A percentile compares a stretch with the other conserved stretches of the same genome.
Evolutionary conservation across 2,329 filamentous ascomycete genomes (phyloP).

Genomic region (Penicillium sclerotigenum): DNA sequence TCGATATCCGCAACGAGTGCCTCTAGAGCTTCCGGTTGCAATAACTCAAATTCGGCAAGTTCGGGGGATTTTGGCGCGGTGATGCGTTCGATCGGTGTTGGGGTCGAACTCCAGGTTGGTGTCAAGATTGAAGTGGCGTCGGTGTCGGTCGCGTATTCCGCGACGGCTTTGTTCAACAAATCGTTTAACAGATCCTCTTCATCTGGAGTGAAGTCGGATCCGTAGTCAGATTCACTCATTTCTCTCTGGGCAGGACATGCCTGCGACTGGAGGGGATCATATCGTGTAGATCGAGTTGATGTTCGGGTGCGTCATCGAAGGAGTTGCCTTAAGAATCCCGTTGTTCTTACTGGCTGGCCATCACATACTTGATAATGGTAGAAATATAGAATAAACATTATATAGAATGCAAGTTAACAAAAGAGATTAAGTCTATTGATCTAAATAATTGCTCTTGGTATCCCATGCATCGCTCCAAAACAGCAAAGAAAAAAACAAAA

Average conservation of each 20-base stretch:
- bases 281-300: constrained; percentile 9
- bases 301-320: constrained; percentile 14
- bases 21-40: constrained; percentile 15
- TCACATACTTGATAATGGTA: neutral
- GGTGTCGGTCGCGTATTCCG: constrained; percentile 29
- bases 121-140: constrained; percentile 15
- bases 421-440: constrained; percentile 15
- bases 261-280: constrained; percentile 27
- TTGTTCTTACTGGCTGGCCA: constrained; percentile 8
- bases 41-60: constrained; percentile 15
- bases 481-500: neutral
- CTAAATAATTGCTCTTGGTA: constrained; percentile 15
- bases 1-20: constrained; percentile 41
- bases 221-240: constrained; percentile 53
- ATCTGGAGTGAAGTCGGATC: constrained; percentile 59
- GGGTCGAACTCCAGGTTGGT: constrained; percentile 20
- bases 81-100: constrained; percentile 8
- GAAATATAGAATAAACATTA: neutral
- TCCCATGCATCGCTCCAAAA: constrained; percentile 17
- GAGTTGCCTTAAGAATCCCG: constrained; percentile 12
- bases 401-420: neutral
- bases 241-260: constrained; percentile 32
- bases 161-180: constrained; percentile 48
- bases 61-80: constrained; percentile 3
- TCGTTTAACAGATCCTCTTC: constrained; percentile 55